Evolutionary conservation across 2,329 filamentous ascomycete species (phyloP).

Genomic region (Colletotrichum tabaci): DNA sequence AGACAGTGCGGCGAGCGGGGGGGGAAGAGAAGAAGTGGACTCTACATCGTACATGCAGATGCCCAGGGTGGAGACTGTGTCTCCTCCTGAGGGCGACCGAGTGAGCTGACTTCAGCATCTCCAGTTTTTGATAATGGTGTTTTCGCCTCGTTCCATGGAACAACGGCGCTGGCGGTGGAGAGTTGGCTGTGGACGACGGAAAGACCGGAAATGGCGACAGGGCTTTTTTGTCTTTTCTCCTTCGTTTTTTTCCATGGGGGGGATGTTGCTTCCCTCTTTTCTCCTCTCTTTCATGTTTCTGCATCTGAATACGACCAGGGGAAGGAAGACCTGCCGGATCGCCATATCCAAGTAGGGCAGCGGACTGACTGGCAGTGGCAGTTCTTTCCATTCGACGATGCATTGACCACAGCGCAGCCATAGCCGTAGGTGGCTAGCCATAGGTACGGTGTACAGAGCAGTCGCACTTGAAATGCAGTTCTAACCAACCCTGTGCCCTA

Average conservation of each 20-base stretch:
- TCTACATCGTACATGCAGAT: neutral
- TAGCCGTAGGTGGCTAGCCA: neutral
- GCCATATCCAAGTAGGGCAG: too few species aligned
- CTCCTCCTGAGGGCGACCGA: neutral
- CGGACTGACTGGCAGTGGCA: too few species aligned
- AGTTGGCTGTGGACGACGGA: constrained; percentile 8
- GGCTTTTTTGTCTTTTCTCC: neutral
- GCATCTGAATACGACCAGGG: constrained; percentile 2
- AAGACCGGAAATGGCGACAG: constrained; percentile 26
- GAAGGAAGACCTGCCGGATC: neutral
- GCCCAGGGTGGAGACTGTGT: neutral
- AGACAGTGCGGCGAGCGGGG: constrained; percentile 3
- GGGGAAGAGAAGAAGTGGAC: neutral
- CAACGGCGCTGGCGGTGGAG: neutral
- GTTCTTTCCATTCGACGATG: neutral
- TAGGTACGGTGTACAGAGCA: too few species aligned
- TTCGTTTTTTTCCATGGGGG: neutral
- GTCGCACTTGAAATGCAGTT: neutral
- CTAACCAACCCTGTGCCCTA: neutral
- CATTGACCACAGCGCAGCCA: neutral
- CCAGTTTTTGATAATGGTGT: neutral
- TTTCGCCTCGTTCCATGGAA: neutral
- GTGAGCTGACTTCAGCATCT: constrained; percentile 21
- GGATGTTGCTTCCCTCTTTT: constrained; percentile 6
- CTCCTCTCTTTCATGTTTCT: neutral